These are phyloP conservation scores for Torulaspora delbrueckii DNA, from an alignment of 805 yeast species.

Conservation along the genomic window DNA sequence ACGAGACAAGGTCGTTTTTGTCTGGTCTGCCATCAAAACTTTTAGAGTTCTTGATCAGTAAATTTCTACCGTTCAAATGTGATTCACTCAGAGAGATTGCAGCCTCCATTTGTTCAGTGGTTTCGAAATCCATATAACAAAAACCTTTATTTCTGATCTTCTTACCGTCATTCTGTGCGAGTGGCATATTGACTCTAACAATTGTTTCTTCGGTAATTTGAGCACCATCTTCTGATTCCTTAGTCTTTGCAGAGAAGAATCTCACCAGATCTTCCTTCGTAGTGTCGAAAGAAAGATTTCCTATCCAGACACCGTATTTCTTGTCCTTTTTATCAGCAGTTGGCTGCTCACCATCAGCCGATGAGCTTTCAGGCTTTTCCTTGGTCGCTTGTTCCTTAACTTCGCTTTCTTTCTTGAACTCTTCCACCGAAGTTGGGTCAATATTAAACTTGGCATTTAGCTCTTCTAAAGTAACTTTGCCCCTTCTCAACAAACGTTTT, in stretches of 20 bases:
- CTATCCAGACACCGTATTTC: slow-evolving; percentile 85
- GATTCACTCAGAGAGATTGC: slow-evolving; percentile 68
- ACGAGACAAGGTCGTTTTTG: slow-evolving; percentile 41
- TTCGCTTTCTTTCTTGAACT: slow-evolving; percentile 38
- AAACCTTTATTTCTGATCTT: slow-evolving; percentile 67
- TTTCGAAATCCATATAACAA: slow-evolving; percentile 80
- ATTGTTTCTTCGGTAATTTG: slow-evolving; percentile 55
- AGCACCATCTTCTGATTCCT: slow-evolving; percentile 36
- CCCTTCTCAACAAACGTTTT: slow-evolving; percentile 76
- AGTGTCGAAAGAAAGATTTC: slow-evolving; percentile 84
- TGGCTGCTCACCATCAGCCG: slow-evolving; percentile 15
- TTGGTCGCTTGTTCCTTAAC: slow-evolving; percentile 34
- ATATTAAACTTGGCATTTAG: slow-evolving; percentile 41
- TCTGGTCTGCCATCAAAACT: slow-evolving; percentile 87
- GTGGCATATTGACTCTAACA: slow-evolving; percentile 76
- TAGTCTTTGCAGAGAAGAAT: slow-evolving; percentile 59
- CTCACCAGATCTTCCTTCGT: slow-evolving; percentile 64
- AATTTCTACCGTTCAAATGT: slow-evolving; percentile 73
- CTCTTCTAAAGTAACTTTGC: slow-evolving; percentile 58
- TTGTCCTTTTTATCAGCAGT: slow-evolving; percentile 23
- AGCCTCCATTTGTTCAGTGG: slow-evolving; percentile 52
- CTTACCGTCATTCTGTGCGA: slow-evolving; percentile 48
- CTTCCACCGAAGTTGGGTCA: slow-evolving; percentile 36
- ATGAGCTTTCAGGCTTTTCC: slow-evolving; percentile 30
- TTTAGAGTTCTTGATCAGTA: slow-evolving; percentile 74